Percentiles rank a stretch among this genome's conserved stretches.
phyloP scores from a whole-genome alignment of 176 grass and related monocot species.

The Bromus sterilis region DNA sequence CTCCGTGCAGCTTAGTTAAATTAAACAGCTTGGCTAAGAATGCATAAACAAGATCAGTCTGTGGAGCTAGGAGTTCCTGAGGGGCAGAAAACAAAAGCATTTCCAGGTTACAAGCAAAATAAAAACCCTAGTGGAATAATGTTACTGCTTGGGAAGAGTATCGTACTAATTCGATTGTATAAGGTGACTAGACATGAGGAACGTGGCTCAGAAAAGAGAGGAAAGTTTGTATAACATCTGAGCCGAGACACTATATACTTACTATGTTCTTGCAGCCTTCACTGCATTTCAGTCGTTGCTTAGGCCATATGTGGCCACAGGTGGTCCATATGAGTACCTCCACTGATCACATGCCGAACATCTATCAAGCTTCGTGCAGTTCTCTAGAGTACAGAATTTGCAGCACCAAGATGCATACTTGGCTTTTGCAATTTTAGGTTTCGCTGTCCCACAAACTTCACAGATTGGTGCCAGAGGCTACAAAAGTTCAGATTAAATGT shows the following conservation, averaged over 20 bases:
- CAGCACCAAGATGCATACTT: slow-evolving; percentile 75
- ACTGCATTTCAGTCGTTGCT: slow-evolving; percentile 35
- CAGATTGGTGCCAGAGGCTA: slow-evolving; percentile 68
- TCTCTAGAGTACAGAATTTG: slow-evolving; percentile 93
- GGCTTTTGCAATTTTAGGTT: slow-evolving; percentile 57
- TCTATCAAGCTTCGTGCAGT: slow-evolving; percentile 67
- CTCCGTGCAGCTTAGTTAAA: no score
- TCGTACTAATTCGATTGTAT: not conserved
- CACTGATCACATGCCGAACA: slow-evolving; percentile 79
- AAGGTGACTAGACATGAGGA: not conserved
- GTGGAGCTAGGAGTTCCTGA: not conserved
- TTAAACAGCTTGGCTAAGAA: not conserved
- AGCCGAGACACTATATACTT: not conserved
- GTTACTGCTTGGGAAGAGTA: not conserved
- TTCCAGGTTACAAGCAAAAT: not conserved
- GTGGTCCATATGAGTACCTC: slow-evolving; percentile 86
- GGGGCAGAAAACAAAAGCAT: not conserved
- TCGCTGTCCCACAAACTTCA: slow-evolving; percentile 67
- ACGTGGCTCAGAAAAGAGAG: not conserved
- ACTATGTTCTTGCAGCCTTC: slow-evolving; percentile 17
- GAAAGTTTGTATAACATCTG: not conserved
- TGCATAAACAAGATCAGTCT: not conserved
- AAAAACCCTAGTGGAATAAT: not conserved
- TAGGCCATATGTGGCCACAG: slow-evolving; percentile 30
- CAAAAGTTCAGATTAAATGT: slow-evolving; percentile 20